Conservation (phyloP, 768 basidiomycete species). For the Podaxis mareebaensis region DNA sequence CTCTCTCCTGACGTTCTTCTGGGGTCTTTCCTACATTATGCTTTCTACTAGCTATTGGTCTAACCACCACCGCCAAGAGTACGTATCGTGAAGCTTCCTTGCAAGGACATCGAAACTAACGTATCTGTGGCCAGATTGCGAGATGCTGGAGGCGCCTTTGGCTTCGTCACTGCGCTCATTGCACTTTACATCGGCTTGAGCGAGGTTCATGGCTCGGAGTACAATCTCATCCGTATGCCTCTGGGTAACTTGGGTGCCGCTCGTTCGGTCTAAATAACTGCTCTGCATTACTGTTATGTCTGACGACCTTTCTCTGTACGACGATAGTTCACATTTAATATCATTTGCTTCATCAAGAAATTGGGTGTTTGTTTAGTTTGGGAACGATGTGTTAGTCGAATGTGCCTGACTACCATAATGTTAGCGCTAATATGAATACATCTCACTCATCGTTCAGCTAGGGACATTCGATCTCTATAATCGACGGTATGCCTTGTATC, state of each 20-base stretch:
- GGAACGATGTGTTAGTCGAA: too few species aligned
- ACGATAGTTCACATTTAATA: too few species aligned
- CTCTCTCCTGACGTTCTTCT: slow-evolving; percentile 50
- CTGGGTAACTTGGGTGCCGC: slow-evolving; percentile 3
- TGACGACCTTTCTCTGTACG: too few species aligned
- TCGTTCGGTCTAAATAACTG: too few species aligned
- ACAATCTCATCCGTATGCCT: slow-evolving; percentile 16
- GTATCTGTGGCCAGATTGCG: background rate
- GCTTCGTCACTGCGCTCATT: slow-evolving; percentile 15
- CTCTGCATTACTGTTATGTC: too few species aligned
- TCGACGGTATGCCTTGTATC: too few species aligned
- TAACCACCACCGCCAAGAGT: slow-evolving; percentile 1
- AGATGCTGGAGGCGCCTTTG: slow-evolving; percentile 16
- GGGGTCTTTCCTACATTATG: slow-evolving; percentile 52
- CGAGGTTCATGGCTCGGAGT: slow-evolving; percentile 7
- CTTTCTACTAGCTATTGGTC: slow-evolving; percentile 41
- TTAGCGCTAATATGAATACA: too few species aligned
- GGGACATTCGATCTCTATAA: too few species aligned
- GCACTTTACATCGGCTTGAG: slow-evolving; percentile 17
- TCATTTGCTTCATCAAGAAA: too few species aligned
- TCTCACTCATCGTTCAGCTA: too few species aligned
- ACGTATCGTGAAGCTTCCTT: background rate
- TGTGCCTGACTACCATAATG: too few species aligned
- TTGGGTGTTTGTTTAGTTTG: too few species aligned
- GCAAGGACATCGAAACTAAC: background rate